Evolutionary conservation across 2,329 filamentous ascomycete species (phyloP).

Genomic region (Helotiales sp.): DNA sequence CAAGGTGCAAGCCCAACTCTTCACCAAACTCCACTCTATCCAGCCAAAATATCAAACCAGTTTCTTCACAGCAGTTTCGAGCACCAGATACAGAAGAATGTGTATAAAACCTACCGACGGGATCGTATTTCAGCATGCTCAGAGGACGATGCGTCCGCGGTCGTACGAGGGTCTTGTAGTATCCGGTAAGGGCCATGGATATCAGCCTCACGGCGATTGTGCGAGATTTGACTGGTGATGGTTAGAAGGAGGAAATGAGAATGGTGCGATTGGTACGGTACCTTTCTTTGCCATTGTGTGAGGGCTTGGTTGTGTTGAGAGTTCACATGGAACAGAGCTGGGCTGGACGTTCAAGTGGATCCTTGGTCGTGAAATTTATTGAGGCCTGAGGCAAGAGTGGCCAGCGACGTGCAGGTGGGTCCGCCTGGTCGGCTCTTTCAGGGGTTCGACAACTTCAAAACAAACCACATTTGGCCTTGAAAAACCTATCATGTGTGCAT

Average conservation of each 20-base stretch:
- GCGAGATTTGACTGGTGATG: slow-evolving; percentile 71
- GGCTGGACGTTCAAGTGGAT: not conserved
- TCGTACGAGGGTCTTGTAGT: slow-evolving; percentile 89
- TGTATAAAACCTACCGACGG: slow-evolving; percentile 67
- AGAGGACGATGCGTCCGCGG: slow-evolving; percentile 82
- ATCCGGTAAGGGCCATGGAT: slow-evolving; percentile 98
- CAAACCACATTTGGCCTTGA: not conserved
- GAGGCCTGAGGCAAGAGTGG: not conserved
- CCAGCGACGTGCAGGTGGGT: not conserved
- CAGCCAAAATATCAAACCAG: not conserved
- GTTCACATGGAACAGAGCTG: not conserved
- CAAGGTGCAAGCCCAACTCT: not conserved
- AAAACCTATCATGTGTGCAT: not conserved
- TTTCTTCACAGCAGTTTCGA: not conserved
- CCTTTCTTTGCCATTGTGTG: slow-evolving; percentile 31
- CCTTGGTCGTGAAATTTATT: not conserved
- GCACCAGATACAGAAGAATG: not conserved
- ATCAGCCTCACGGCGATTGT: slow-evolving; percentile 91
- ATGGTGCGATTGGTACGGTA: not conserved
- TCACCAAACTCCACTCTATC: no score
- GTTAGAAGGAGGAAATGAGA: not conserved
- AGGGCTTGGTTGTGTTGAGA: not conserved
- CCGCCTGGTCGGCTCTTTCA: not conserved
- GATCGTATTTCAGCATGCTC: slow-evolving; percentile 99
- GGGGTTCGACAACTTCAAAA: not conserved